Percentiles rank a stretch among this genome's conserved stretches.
Evolutionary conservation across 2,329 filamentous ascomycete genomes (phyloP).

Genomic region (Ophiostoma novo-ulmi): DNA sequence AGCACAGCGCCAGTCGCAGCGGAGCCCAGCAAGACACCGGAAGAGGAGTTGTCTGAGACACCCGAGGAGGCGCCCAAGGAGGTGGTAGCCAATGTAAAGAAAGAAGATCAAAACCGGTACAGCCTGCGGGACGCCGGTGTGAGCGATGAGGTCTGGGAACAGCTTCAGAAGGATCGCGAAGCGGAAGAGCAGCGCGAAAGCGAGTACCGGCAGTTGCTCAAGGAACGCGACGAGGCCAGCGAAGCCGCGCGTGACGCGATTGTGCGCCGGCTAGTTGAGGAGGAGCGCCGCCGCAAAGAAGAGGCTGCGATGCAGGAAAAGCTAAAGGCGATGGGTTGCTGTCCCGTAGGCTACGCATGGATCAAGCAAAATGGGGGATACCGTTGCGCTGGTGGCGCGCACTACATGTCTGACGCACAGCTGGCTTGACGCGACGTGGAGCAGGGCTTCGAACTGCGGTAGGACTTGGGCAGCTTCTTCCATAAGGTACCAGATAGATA

Average conservation of each 20-base stretch:
- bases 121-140: conserved; percentile 51
- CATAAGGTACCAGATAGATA: too few relatives aligned
- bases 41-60: background rate
- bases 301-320: conserved; percentile 40
- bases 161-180: conserved; percentile 49
- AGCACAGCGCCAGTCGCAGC: background rate
- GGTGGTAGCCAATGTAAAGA: background rate
- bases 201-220: conserved; percentile 32
- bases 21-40: background rate
- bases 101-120: background rate
- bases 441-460: too few relatives aligned
- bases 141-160: conserved; percentile 55
- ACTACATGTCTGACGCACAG: conserved; percentile 4
- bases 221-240: conserved; percentile 26
- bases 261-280: conserved; percentile 36
- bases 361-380: conserved; percentile 4
- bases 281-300: conserved; percentile 38
- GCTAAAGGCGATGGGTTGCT: conserved; percentile 50
- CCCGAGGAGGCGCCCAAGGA: background rate
- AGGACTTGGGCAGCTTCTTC: too few relatives aligned
- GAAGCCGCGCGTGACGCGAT: conserved; percentile 37
- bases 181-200: conserved; percentile 38
- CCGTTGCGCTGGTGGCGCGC: conserved; percentile 16
- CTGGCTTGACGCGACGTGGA: background rate
- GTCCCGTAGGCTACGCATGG: conserved; percentile 45